Conservation (phyloP, 805 yeast species). For the Cyberlindnera mississippiensis region DNA sequence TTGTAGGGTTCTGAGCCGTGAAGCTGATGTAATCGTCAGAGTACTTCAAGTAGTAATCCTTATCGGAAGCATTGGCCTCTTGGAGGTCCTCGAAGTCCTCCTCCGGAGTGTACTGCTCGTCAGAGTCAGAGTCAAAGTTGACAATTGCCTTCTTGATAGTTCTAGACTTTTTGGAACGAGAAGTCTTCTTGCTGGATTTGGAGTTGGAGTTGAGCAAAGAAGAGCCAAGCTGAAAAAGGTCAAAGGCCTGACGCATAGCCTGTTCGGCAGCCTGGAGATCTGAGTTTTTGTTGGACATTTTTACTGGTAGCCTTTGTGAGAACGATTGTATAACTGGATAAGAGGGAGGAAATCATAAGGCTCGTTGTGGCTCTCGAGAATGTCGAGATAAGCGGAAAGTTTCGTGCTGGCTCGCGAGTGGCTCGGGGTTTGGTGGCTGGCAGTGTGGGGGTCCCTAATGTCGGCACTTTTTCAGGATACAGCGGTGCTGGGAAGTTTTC, state of each 20-base stretch:
- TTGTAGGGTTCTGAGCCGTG: constrained; percentile 70
- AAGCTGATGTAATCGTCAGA: constrained; percentile 61
- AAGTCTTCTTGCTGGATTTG: constrained; percentile 2
- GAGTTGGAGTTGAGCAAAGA: constrained; percentile 16
- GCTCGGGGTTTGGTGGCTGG: no score
- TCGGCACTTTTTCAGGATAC: no score
- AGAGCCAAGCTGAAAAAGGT: constrained; percentile 23
- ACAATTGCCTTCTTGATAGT: constrained; percentile 10
- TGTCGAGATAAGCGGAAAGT: background rate
- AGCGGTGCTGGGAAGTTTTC: no score
- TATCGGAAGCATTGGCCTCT: constrained; percentile 7
- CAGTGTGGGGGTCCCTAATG: no score
- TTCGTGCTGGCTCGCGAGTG: constrained; percentile 5
- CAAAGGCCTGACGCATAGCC: constrained; percentile 26
- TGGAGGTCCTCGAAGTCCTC: constrained; percentile 23
- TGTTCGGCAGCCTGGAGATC: constrained; percentile 19
- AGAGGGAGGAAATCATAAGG: background rate
- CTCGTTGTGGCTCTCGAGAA: background rate
- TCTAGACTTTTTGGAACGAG: constrained; percentile 1
- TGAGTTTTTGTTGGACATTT: constrained; percentile 4
- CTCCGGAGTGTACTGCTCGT: constrained; percentile 22
- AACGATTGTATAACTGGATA: no score
- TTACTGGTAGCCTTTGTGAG: no score
- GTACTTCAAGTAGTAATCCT: constrained; percentile 29
- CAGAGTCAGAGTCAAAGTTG: constrained; percentile 20